phyloP scores from a whole-genome alignment of 768 basidiomycete genomes.

The Trametes villosa region DNA sequence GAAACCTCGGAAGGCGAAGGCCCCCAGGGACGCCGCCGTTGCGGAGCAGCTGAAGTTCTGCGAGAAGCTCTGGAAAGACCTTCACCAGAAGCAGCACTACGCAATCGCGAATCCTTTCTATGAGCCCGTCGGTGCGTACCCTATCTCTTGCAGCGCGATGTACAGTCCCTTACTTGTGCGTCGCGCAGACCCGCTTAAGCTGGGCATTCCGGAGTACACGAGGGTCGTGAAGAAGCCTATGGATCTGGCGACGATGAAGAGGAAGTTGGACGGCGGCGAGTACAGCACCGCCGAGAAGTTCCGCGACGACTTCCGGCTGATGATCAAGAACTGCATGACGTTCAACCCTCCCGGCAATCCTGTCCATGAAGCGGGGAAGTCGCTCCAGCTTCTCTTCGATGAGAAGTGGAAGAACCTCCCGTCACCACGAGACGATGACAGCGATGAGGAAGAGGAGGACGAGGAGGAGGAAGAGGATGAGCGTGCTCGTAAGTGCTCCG shows the following conservation, averaged over 20 bases:
- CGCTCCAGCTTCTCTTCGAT: conserved; percentile 86
- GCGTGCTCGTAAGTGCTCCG: conserved; percentile 59
- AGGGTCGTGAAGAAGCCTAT: conserved; percentile 93
- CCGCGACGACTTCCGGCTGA: conserved; percentile 89
- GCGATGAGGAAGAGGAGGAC: conserved; percentile 67
- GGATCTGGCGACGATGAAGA: conserved; percentile 89
- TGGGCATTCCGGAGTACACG: conserved; percentile 84
- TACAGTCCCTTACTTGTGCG: neutral
- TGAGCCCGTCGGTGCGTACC: conserved; percentile 84
- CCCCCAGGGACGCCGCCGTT: conserved; percentile 64
- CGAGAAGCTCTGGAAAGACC: conserved; percentile 68
- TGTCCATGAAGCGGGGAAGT: conserved; percentile 84
- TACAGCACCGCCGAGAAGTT: conserved; percentile 83
- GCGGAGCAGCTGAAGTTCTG: conserved; percentile 88
- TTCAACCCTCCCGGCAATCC: conserved; percentile 91
- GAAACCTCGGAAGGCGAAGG: conserved; percentile 66
- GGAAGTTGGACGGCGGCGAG: conserved; percentile 76
- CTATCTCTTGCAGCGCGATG: conserved; percentile 6
- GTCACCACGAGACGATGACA: conserved; percentile 48
- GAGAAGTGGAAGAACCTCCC: conserved; percentile 90
- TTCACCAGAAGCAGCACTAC: conserved; percentile 81
- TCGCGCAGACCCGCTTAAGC: conserved; percentile 74
- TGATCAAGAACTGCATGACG: conserved; percentile 91
- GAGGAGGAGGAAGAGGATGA: conserved; percentile 73
- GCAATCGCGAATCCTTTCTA: conserved; percentile 82